Evolutionary conservation across 192 early-diverging fungal genomes (phyloP).

Genomic region (Coemansia sp.): DNA sequence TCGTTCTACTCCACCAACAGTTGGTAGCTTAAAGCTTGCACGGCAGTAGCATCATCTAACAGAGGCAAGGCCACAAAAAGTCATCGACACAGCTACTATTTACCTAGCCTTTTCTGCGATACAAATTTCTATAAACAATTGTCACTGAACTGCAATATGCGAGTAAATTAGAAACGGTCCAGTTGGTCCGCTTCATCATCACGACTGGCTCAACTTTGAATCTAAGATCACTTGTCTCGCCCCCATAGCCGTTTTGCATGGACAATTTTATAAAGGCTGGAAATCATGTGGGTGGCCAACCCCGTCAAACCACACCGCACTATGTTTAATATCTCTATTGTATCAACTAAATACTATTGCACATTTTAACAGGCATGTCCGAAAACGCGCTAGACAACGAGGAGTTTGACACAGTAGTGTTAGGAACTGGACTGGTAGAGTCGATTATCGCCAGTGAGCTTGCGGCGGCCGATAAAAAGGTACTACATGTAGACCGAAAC

Average conservation of each 20-base stretch:
- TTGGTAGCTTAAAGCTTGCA: not conserved
- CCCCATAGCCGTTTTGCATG: not conserved
- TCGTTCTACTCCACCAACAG: not conserved
- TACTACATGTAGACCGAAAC: conserved; percentile 84
- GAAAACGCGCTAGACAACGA: conserved; percentile 47
- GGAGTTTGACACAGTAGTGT: conserved; percentile 78
- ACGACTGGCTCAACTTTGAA: not conserved
- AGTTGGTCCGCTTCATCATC: not conserved
- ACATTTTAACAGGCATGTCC: conserved; percentile 1
- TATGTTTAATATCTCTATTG: not conserved
- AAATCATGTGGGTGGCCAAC: not conserved
- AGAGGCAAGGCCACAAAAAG: not conserved
- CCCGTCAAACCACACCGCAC: not conserved
- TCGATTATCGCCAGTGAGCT: conserved; percentile 81
- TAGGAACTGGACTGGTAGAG: conserved; percentile 85
- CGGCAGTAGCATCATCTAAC: not conserved
- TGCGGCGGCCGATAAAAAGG: conserved; percentile 66
- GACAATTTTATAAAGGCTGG: not conserved
- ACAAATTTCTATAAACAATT: not conserved
- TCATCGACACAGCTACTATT: not conserved
- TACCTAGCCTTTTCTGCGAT: not conserved
- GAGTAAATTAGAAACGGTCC: not conserved
- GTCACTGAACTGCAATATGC: too few species aligned
- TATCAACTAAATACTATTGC: not conserved
- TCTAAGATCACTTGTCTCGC: not conserved